Base-by-base conservation (phyloP, 257 asterid species). In the Nicotiana otophora region DNA sequence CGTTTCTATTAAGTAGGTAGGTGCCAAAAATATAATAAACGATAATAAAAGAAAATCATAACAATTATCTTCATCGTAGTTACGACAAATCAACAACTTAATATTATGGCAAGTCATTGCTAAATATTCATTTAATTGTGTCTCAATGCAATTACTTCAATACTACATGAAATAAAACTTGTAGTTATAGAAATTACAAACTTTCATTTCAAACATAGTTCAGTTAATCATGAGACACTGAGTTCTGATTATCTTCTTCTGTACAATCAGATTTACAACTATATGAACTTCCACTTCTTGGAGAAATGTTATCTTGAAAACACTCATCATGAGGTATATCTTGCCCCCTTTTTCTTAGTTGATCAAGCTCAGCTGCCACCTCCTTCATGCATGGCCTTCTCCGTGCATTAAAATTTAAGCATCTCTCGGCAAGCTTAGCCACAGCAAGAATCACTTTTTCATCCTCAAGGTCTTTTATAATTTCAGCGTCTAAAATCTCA, bases 371-470 rank as follows among this genome's bases (percentile, higher is more conserved):
- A 17, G 86, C 86, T 58, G 90, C 87, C 33, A 84, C 36, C 23
- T 46, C 78, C 86, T 82, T 85, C 89, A 89, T 89, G 76, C 53
- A 19, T 64, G 90, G 91, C 83, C 90, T 79, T 75, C 67, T 85
- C 30, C 85, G 61, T 1, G 81, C 88, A 62, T 65, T 84, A 19
- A 60, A 17, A 48, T 83, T 83, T 26, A 81, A 82, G 62, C 88
- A 23, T 46, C 78, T 72, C 60, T 46, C 46, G 60, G 60, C 78
- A 72, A 72, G 60, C 54, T 72, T 12, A 6, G 85, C 90, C 23
- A 87, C 84, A 30, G 84, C 84, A 62, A 34, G 42, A 85, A 84
- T 68, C 34, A 46, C 20, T 42, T 81, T 80, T 81, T 81, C 80
- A 55, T 72, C 78, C 78, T 78, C 20, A n/a, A 62, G 84, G 69